These are phyloP conservation scores for Ochetophila trinervis DNA, from an alignment of 306 rosid species.

Conservation along the genomic window DNA sequence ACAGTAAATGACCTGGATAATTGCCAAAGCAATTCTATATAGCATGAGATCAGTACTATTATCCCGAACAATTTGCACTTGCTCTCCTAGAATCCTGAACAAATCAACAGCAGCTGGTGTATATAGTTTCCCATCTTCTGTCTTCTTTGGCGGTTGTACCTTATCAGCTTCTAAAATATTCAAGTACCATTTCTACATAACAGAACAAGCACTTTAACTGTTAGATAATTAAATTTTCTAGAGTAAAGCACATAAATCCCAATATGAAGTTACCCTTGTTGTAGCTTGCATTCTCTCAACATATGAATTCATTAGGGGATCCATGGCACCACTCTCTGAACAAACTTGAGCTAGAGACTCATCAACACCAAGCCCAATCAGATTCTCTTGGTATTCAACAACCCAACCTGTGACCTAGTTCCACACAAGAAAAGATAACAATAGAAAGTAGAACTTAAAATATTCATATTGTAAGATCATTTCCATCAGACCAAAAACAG, in stretches of 20 bases:
- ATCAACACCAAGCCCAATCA: constrained; percentile 92
- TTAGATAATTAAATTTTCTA: background rate
- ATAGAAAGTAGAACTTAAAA: constrained; percentile 4
- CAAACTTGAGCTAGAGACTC: constrained; percentile 96
- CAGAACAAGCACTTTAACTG: constrained; percentile 17
- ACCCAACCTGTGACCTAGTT: constrained; percentile 97
- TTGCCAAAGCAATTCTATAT: constrained; percentile 88
- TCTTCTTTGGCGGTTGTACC: constrained; percentile 94
- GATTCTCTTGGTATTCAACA: constrained; percentile 89
- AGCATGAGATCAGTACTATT: constrained; percentile 96
- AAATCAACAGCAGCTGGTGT: constrained; percentile 99
- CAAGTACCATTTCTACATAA: constrained; percentile 90
- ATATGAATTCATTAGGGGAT: constrained; percentile 94
- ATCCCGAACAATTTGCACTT: constrained; percentile 94
- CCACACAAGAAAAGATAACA: constrained; percentile 8
- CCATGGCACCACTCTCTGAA: constrained; percentile 99
- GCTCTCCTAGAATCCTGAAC: constrained; percentile 98
- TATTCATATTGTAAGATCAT: constrained; percentile 6
- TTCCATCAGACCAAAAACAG: background rate
- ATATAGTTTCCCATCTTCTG: constrained; percentile 93
- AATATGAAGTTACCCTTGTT: constrained; percentile 62
- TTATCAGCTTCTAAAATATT: constrained; percentile 96
- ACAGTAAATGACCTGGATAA: constrained; percentile 70
- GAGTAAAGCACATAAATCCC: constrained; percentile 9
- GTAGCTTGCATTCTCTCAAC: constrained; percentile 99